phyloP scores from a whole-genome alignment of 2,329 filamentous ascomycete genomes.

The Aspergillus transmontanensis region DNA sequence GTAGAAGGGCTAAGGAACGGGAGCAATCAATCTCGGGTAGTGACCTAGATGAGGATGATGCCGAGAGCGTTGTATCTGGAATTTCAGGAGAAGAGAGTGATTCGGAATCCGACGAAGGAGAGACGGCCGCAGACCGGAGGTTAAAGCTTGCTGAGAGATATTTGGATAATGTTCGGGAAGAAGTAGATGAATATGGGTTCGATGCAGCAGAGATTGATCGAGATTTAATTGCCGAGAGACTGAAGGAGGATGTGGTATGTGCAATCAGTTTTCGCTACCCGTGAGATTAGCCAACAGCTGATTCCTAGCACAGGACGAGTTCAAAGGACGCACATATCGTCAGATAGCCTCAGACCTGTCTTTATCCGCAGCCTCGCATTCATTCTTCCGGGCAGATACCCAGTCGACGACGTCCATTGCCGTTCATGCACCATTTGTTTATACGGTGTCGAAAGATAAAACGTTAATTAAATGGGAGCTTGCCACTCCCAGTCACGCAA shows the following conservation, averaged over 20 bases:
- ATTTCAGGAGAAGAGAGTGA: constrained; percentile 54
- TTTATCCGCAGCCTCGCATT: constrained; percentile 67
- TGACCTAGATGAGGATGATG: constrained; percentile 68
- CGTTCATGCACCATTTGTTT: constrained; percentile 75
- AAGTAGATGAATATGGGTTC: constrained; percentile 83
- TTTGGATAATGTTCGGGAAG: constrained; percentile 82
- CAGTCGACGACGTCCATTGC: constrained; percentile 78
- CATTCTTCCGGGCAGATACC: constrained; percentile 77
- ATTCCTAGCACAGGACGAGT: constrained; percentile 62
- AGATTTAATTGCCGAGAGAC: constrained; percentile 84
- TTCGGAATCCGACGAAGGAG: constrained; percentile 72
- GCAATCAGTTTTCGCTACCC: not conserved
- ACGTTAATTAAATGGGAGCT: constrained; percentile 88
- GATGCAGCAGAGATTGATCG: constrained; percentile 92
- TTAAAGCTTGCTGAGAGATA: constrained; percentile 89
- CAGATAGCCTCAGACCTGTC: constrained; percentile 73
- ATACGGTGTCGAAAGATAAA: constrained; percentile 85
- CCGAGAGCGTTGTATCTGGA: constrained; percentile 51
- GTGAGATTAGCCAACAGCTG: constrained; percentile 13
- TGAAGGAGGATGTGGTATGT: constrained; percentile 81
- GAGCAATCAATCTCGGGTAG: constrained; percentile 87
- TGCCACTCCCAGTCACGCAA: constrained; percentile 49
- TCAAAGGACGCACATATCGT: constrained; percentile 86
- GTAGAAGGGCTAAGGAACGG: constrained; percentile 51
- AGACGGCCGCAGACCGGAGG: constrained; percentile 87